Evolutionary conservation across 306 rosid genomes (phyloP).

Genomic region (Boehmeria nivea): DNA sequence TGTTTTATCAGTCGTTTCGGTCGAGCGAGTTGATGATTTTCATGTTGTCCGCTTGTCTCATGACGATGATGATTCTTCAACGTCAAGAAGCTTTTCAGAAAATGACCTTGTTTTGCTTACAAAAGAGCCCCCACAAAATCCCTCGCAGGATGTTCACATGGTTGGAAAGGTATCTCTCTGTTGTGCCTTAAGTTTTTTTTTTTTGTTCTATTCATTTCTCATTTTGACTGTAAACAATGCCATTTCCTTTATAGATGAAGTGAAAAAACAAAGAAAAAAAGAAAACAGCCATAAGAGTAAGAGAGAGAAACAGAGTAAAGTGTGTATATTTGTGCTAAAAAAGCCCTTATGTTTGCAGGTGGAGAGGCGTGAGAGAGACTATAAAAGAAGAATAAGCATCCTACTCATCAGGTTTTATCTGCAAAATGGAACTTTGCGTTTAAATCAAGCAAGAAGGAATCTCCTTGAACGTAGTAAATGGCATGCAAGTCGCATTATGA

Average conservation of each 20-base stretch:
- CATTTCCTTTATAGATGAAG: too few species aligned
- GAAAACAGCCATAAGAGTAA: too few species aligned
- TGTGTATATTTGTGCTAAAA: slow-evolving; percentile 27
- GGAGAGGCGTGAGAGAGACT: slow-evolving; percentile 90
- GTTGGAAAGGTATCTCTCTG: slow-evolving; percentile 75
- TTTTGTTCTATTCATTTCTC: too few species aligned
- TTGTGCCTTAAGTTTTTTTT: background rate
- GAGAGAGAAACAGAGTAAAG: background rate
- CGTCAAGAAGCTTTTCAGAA: slow-evolving; percentile 68
- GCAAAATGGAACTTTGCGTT: slow-evolving; percentile 73
- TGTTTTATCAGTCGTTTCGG: slow-evolving; percentile 70
- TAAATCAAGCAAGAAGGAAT: slow-evolving; percentile 81
- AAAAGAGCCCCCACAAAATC: slow-evolving; percentile 70
- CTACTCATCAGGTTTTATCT: slow-evolving; percentile 73
- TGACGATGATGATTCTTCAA: slow-evolving; percentile 54
- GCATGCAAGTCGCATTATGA: slow-evolving; percentile 88
- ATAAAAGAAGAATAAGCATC: slow-evolving; percentile 54
- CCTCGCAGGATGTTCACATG: slow-evolving; percentile 77
- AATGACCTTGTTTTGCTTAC: slow-evolving; percentile 82
- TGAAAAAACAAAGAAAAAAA: too few species aligned
- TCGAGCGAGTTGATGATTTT: slow-evolving; percentile 91
- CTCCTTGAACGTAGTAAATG: slow-evolving; percentile 92
- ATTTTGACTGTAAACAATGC: too few species aligned
- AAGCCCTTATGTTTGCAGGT: slow-evolving; percentile 57
- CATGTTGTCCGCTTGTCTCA: slow-evolving; percentile 82